phyloP scores from a whole-genome alignment of 306 rosid species.

The Vigna trinervia region DNA sequence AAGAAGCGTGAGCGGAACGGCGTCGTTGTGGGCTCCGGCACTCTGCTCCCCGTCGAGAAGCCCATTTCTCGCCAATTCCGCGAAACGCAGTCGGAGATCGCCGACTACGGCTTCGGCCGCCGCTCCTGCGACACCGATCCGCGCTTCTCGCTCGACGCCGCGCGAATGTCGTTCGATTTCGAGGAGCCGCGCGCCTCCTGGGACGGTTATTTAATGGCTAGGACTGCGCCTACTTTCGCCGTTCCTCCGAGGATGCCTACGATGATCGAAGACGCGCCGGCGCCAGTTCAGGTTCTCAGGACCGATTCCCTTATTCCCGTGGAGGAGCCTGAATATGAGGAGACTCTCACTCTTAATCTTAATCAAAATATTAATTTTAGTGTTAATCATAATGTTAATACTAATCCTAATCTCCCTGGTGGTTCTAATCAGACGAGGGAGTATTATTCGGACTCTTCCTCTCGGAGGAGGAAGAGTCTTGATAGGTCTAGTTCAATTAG shows the following conservation, averaged over 20 bases:
- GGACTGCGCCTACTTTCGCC: slow-evolving; percentile 40
- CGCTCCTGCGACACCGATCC: slow-evolving; percentile 99
- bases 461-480: slow-evolving; percentile 85
- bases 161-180: slow-evolving; percentile 73
- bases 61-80: slow-evolving; percentile 91
- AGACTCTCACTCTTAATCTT: not conserved
- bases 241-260: slow-evolving; percentile 82
- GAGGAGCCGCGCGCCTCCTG: slow-evolving; percentile 98
- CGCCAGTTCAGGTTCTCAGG: slow-evolving; percentile 56
- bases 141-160: slow-evolving; percentile 85
- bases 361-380: not conserved
- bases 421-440: slow-evolving; percentile 85
- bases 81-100: slow-evolving; percentile 99
- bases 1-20: slow-evolving; percentile 86
- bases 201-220: slow-evolving; percentile 86
- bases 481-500: slow-evolving; percentile 90
- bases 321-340: slow-evolving; percentile 58
- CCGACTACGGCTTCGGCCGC: slow-evolving; percentile 95
- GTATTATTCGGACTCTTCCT: slow-evolving; percentile 80
- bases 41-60: slow-evolving; percentile 90
- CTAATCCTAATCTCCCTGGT: slow-evolving; percentile 56
- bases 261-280: slow-evolving; percentile 97
- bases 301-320: slow-evolving; percentile 82
- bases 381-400: not conserved
- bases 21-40: slow-evolving; percentile 61